Evolutionary conservation across 2,329 filamentous ascomycete genomes (phyloP), one percentile per base, ranked within the genome.

Genomic region (Neurospora sp.): DNA sequence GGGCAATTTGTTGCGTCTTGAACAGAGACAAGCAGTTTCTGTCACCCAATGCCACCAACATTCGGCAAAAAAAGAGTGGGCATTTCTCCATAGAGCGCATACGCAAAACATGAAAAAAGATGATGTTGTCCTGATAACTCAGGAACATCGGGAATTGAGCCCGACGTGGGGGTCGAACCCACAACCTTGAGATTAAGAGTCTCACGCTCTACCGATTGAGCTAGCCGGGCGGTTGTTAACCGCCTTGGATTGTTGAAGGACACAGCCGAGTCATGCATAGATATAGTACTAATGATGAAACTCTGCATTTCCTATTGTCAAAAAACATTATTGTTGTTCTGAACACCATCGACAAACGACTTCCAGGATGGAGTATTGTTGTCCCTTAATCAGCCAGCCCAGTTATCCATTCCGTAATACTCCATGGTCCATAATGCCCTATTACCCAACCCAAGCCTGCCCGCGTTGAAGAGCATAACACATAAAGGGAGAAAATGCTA

Each of bases 191-290:
- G 42, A 46, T 85, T 86, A 86, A 87, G 88, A 90, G 88, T 89
- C 88, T 89, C 84, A 89, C 87, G 87, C 87, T 90, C 88, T 90
- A 89, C 86, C 85, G 85, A 88, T 88, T 88, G 86, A 88, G 86
- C 86, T 88, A 89, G 83, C 84, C 84, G 81, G 84, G 84, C 84
- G 52, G 52, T 15, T 33, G 15, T 62, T 62, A 62, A 62, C 52
- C 52, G 52, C 52, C 52, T 62, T 62, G 23, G 23, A 33, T 33
- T 17, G 23, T 62, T 62, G 52, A 62, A 36, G 13, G 28, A 62
- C 2, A n/a, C 23, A 17, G 1, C 3, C 6, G 52, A 62, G 28
- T 62, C 28, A 62, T n/a, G 52, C 52, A 17, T 5, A 10, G 8
- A 62, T 62, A 62, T 62, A 62, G 23, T 17, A 6, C 7, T 10